Evolutionary conservation across 768 basidiomycete species (phyloP), one percentile per base, ranked within the genome.

Genomic region (Agaricus blazei): DNA sequence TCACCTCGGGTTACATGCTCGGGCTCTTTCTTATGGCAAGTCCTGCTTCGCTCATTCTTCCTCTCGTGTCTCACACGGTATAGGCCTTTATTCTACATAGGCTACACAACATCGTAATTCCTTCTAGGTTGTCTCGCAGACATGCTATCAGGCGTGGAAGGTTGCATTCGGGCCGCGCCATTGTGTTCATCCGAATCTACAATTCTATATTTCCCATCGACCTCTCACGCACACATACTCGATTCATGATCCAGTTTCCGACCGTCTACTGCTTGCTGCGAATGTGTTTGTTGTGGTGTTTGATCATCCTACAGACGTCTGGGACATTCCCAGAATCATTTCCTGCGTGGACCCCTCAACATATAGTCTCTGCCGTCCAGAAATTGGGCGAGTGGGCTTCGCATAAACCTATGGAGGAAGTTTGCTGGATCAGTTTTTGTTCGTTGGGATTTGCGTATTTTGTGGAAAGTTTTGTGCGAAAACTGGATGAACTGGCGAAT

Each of bases 41-140:
- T 67, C 7, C 19, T 9, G 27, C 11, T 40, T 40, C 47, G 27
- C 42, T n/a, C n/a, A 29, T 48, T 7, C 36, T 40, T 31, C 51
- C 12, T 27, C 31, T 28, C 50, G 24, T 23, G 31, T 48, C 49
- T 49, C 29, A 19, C 47, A 12, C 14, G 28, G n/a, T 23, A 3
- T 61, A 89, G 87, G 85, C 82, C 11, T 68, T 91, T 47, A 63
- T 90, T 28, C 68, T 90, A 56, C 86, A 90, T 61, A 79, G 89
- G 28, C 86, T 91, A 56, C 89, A 90, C 61, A 84, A 90, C 65
- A 80, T 88, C 42, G 83, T 90, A 44, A 81, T 88, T 0, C 89
- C 89, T 11, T 79, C 85, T 36, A 79, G 80, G 2, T 68, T 68
- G 12, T 63, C 68, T 19, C 42, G 58, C 43, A 48, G 54, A 29